A percentile compares a stretch with the other conserved stretches of the same genome.
Conservation (phyloP, 192 early-diverging fungal genomes). For the Coemansia sp. region DNA sequence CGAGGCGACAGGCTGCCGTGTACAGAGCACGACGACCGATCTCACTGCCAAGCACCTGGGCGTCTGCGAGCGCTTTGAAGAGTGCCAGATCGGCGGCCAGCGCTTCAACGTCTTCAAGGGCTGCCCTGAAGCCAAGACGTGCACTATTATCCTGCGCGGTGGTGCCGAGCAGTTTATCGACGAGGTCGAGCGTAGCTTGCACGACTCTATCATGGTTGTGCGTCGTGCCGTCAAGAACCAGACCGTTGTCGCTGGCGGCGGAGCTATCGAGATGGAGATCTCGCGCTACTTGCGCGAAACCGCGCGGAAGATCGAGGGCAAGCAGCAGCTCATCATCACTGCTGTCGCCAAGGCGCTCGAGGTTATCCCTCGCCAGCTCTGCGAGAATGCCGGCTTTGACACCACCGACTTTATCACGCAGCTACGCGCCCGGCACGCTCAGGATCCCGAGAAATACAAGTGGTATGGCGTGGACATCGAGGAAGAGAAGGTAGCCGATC, state of each 20-base stretch:
- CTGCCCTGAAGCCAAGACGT: conserved; percentile 90
- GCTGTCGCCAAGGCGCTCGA: conserved; percentile 95
- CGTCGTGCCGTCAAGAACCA: conserved; percentile 96
- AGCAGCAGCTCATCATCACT: conserved; percentile 96
- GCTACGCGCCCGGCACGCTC: conserved; percentile 86
- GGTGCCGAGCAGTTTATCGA: conserved; percentile 99
- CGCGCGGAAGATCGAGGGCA: conserved; percentile 93
- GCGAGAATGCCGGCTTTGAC: conserved; percentile 98
- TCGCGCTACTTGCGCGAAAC: conserved; percentile 91
- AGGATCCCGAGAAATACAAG: conserved; percentile 56
- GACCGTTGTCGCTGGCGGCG: conserved; percentile 94
- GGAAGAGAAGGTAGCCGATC: conserved; percentile 83
- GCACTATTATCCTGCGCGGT: conserved; percentile 93
- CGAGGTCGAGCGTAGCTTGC: conserved; percentile 94
- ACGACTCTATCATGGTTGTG: conserved; percentile 99
- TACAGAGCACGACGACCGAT: conserved; percentile 91
- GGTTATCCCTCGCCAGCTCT: conserved; percentile 96
- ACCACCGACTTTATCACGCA: conserved; percentile 97
- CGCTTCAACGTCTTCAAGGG: conserved; percentile 96
- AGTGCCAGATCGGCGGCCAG: conserved; percentile 94
- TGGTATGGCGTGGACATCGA: conserved; percentile 95
- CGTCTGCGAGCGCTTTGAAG: conserved; percentile 88
- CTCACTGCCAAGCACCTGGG: conserved; percentile 81
- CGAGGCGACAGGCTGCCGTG: conserved; percentile 89
- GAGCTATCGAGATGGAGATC: conserved; percentile 97